Conservation (phyloP, 2,329 filamentous ascomycete species). For the Colletotrichum aenigma region DNA sequence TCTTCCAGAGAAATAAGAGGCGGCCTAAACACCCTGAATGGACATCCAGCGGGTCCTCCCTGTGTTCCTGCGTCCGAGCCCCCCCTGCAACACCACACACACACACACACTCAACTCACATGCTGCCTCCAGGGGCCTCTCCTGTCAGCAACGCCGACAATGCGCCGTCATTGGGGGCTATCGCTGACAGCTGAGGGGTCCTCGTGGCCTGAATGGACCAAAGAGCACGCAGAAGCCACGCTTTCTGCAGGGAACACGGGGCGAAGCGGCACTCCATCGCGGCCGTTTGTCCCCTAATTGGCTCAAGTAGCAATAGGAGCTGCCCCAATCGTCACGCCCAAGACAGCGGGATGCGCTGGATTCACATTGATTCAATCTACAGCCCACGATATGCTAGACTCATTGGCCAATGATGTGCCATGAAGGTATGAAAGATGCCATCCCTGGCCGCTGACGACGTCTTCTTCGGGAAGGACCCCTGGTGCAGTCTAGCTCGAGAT, state of each 20-base stretch:
- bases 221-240: not conserved
- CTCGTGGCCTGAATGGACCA: not conserved
- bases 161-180: not conserved
- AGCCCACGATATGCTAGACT: not conserved
- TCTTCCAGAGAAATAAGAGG: not conserved
- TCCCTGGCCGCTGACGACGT: not conserved
- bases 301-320: not conserved
- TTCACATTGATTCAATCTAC: not conserved
- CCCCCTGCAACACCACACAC: not conserved
- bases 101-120: not conserved
- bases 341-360: not conserved
- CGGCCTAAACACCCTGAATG: conserved; percentile 12
- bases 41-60: not conserved
- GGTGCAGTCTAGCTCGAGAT: not conserved
- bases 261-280: not conserved
- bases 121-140: not conserved
- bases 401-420: not conserved
- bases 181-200: not conserved
- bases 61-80: not conserved
- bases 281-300: not conserved
- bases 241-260: not conserved
- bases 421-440: not conserved
- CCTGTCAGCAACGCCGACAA: conserved; percentile 3
- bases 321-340: not conserved
- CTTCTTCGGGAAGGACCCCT: not conserved